Percentiles rank a stretch among this genome's conserved stretches.
These are phyloP conservation scores for Nicotiana obtusifolia DNA, from an alignment of 257 asterid species.

Conservation along the genomic window DNA sequence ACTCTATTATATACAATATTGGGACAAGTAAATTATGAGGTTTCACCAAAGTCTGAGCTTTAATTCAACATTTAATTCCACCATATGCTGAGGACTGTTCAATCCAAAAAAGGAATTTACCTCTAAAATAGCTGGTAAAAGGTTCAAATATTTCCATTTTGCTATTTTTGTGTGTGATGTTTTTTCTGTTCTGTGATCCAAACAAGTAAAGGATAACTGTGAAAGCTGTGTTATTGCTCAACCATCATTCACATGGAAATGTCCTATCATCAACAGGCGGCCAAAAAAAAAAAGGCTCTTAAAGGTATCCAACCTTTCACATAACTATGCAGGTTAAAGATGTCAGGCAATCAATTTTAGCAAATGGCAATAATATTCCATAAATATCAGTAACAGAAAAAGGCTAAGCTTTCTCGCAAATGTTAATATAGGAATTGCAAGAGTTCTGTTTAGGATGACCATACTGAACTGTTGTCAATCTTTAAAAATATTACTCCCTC, in stretches of 20 bases:
- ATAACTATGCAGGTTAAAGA: slow-evolving; percentile 1
- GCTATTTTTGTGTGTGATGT: neutral
- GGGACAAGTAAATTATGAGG: neutral
- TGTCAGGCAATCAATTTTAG: slow-evolving; percentile 13
- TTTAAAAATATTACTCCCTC: neutral
- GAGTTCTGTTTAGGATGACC: neutral
- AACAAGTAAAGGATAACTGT: neutral
- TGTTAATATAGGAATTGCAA: neutral
- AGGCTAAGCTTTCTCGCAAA: too few species aligned
- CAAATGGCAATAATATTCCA: slow-evolving; percentile 1
- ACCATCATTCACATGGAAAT: slow-evolving; percentile 11
- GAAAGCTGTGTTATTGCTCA: slow-evolving; percentile 8
- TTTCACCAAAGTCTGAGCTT: neutral
- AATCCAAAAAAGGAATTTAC: neutral
- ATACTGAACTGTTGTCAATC: neutral
- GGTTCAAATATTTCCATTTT: neutral
- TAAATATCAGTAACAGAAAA: neutral
- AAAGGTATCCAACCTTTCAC: slow-evolving; percentile 12
- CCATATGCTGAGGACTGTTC: too few species aligned
- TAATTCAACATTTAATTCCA: neutral
- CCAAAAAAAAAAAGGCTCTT: neutral
- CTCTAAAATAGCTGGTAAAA: neutral
- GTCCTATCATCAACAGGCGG: neutral
- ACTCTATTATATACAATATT: neutral
- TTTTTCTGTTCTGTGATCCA: neutral